Base-by-base conservation (phyloP, 192 early-diverging fungal genomes). In the Kappamyces sp. region DNA sequence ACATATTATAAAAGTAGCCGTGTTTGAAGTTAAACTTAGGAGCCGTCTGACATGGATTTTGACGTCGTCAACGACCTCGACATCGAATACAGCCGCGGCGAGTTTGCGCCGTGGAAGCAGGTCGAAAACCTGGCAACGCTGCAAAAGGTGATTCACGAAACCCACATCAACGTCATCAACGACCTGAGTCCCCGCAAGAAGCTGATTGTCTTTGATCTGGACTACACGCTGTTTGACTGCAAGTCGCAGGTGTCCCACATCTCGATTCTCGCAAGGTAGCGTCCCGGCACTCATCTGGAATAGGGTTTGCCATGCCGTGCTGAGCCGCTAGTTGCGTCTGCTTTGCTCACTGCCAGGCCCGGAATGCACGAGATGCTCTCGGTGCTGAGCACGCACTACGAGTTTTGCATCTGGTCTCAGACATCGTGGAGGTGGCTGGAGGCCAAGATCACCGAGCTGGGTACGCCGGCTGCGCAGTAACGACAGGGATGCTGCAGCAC, bases 361-460 rank as follows among this genome's bases (percentile, higher is more conserved):
- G 71, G 71, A 8, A 42, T 66, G 51, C 71, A 72, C 42, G 58
- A 72, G 58, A 42, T 72, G 51, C 44, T 72, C 34, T 51, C 86
- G 0, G 80, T 82, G 0, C 66, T 79, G 0, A 85, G 86, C 61
- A 78, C 79, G 40, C 69, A 83, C 61, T 90, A 87, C 53, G 88
- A 88, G 59, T 72, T 87, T 53, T 81, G 87, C 5, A 80, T 90
- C 47, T 90, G 87, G 87, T 84, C 84, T 60, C 88, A 90, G 64
- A 90, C 88, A 0, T 71, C 70, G 34, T 87, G 85, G 85, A 77
- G 73, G 40, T 80, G 77, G 9, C 65, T 90, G 6, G 85, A 90
- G 51, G 79, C 82, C 65, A 90, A 90, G 47, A 83, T 90, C 15
- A 90, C 86, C 5, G 69, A 85, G 36, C 66, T 87, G 64, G 87